Evolutionary conservation across 805 yeast genomes (phyloP).

Genomic region (Saturnispora kantuleensis): DNA sequence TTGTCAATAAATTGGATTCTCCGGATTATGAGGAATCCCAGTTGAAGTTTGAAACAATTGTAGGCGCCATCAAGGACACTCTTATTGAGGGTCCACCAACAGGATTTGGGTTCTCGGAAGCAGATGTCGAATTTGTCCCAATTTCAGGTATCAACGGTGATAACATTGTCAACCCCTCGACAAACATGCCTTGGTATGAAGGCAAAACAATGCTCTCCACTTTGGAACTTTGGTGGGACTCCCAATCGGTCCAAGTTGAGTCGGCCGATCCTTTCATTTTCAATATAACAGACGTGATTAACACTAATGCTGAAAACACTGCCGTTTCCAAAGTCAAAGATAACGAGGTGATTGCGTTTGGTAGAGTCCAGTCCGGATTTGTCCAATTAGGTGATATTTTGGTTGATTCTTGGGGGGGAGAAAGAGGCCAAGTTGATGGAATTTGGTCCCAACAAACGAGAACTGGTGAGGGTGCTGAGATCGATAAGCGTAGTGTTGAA

Average conservation of each 20-base stretch:
- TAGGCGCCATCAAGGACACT: slow-evolving; percentile 38
- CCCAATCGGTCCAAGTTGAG: slow-evolving; percentile 25
- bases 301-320: slow-evolving; percentile 1
- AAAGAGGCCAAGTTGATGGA: slow-evolving; percentile 33
- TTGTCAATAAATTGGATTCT: slow-evolving; percentile 63
- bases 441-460: slow-evolving; percentile 19
- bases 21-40: slow-evolving; percentile 37
- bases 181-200: slow-evolving; percentile 21
- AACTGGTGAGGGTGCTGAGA: slow-evolving; percentile 14
- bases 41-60: slow-evolving; percentile 31
- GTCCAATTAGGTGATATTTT: slow-evolving; percentile 60
- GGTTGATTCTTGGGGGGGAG: slow-evolving; percentile 37
- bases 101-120: slow-evolving; percentile 39
- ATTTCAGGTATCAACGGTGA: slow-evolving; percentile 61
- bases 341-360: slow-evolving; percentile 45
- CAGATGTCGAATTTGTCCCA: slow-evolving; percentile 46
- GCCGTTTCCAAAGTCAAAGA: slow-evolving; percentile 22
- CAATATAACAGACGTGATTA: slow-evolving; percentile 49
- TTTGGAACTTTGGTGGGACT: slow-evolving; percentile 25
- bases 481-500: slow-evolving; percentile 13
- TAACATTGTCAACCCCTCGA: slow-evolving; percentile 44
- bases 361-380: slow-evolving; percentile 58
- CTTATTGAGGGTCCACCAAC: slow-evolving; percentile 40
- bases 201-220: slow-evolving; percentile 40
- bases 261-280: slow-evolving; percentile 33